Evolutionary conservation across 1,139 yeast genomes (phyloP), one percentile per base, ranked within the genome.

Genomic region (Suhomyces wounanorum): DNA sequence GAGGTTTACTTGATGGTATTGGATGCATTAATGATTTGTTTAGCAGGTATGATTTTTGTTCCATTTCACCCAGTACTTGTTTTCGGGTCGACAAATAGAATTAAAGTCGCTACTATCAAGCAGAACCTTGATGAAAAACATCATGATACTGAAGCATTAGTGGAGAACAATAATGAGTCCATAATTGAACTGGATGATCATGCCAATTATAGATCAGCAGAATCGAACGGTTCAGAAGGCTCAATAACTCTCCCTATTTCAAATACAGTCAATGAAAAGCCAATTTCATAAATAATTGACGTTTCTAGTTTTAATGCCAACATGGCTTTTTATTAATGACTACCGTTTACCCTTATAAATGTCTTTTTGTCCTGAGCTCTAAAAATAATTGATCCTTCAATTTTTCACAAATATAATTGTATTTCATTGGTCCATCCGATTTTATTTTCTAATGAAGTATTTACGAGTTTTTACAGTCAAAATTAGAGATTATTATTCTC

Each of bases 1-100:
- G 98, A 94, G 68, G 78, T 78, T 35, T 90, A 79, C 66, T 79
- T 92, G 58, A 78, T 92, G 77, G 81, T 84, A 9, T 76, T 92
- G 43, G 98, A 94, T 63, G 89, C 91, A 0, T 64, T 86, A 25
- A 83, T 89, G 89, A 77, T 89, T 60, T 70, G 75, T 3, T 59
- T 73, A 36, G 70, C 74, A 6, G 78, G 78, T 6, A 47, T 78
- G 2, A 56, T 79, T 3, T 68, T 85, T 51, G 64, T 86, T 3
- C 72, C 84, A 0, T 74, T 82, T 65, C 87, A 87, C 61, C 96
- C 96, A 0, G 87, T 85, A 8, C 61, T 76, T 56, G 79, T 77
- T 0, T 75, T 83, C 52, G 88, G 89, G 18, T 57, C 64, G 31
- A 57, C 60, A 4, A 73, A 73, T 52, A 61, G 65, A 10, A 64